These are phyloP conservation scores for Clonostachys rosea DNA, from an alignment of 2,329 filamentous ascomycete species.

Conservation along the genomic window DNA sequence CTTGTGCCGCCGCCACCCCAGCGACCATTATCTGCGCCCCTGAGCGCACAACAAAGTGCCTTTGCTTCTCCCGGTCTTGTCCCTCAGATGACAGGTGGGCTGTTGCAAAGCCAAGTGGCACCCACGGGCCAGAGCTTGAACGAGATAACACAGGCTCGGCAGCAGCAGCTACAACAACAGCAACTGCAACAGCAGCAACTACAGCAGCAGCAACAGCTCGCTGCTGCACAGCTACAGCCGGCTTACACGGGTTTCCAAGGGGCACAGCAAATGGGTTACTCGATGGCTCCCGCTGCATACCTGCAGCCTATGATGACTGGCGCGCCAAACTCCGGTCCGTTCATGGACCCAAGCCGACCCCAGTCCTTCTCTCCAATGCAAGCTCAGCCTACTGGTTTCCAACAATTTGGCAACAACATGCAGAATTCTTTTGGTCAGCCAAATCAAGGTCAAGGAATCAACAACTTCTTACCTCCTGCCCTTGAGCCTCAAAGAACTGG, in stretches of 20 bases:
- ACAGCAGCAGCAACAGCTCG: conserved; percentile 25
- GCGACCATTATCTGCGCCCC: conserved; percentile 82
- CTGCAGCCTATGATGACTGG: conserved; percentile 49
- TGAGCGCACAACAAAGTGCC: conserved; percentile 68
- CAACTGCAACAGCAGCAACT: conserved; percentile 29
- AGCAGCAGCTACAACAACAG: conserved; percentile 50
- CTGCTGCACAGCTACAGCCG: conserved; percentile 19
- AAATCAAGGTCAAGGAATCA: conserved; percentile 32
- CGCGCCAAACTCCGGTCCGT: conserved; percentile 29
- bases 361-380: conserved; percentile 42
- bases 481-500: conserved; percentile 57
- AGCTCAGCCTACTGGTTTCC: conserved; percentile 62
- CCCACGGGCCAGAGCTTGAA: conserved; percentile 72
- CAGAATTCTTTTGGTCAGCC: conserved; percentile 30
- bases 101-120: conserved; percentile 55
- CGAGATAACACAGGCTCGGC: conserved; percentile 63
- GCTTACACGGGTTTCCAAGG: conserved; percentile 26
- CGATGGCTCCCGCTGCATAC: conserved; percentile 19
- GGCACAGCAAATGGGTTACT: conserved; percentile 30
- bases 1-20: conserved; percentile 74
- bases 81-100: conserved; percentile 74
- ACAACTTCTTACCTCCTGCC: conserved; percentile 53
- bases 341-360: conserved; percentile 24
- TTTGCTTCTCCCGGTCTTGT: conserved; percentile 74
- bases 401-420: conserved; percentile 39